These are phyloP conservation scores for Setomelanomma holmii DNA, from an alignment of 2,329 filamentous ascomycete genomes.

Conservation along the genomic window DNA sequence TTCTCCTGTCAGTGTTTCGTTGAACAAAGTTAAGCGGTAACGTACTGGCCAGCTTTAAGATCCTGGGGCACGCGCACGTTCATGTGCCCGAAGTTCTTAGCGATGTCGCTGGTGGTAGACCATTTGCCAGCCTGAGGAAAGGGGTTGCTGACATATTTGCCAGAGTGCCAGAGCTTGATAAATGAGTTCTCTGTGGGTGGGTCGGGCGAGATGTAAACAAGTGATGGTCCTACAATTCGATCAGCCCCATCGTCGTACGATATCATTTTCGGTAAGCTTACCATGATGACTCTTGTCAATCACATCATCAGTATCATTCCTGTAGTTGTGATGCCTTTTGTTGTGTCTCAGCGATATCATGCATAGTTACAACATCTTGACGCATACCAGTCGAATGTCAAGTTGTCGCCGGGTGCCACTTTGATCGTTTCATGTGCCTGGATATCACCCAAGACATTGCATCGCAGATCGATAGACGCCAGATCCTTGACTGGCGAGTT, in stretches of 20 bases:
- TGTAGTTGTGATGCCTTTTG: constrained; percentile 45
- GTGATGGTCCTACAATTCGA: constrained; percentile 35
- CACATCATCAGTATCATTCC: constrained; percentile 45
- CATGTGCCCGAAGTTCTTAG: constrained; percentile 33
- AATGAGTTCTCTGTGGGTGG: constrained; percentile 48
- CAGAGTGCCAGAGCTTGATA: constrained; percentile 51
- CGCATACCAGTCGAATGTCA: constrained; percentile 48
- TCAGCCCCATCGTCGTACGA: not conserved
- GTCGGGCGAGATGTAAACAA: constrained; percentile 52
- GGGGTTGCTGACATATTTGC: constrained; percentile 41
- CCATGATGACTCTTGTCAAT: constrained; percentile 36
- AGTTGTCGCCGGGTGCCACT: constrained; percentile 45
- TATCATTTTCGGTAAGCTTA: not conserved
- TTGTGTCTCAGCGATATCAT: not conserved
- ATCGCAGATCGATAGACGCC: constrained; percentile 47
- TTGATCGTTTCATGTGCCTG: constrained; percentile 46
- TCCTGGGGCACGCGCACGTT: constrained; percentile 42
- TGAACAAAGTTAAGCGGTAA: not conserved
- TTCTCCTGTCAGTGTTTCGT: not conserved
- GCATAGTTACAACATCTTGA: not conserved
- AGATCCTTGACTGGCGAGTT: constrained; percentile 52
- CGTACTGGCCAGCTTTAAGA: constrained; percentile 47
- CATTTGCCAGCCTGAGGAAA: constrained; percentile 46
- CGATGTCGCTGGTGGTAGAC: constrained; percentile 37
- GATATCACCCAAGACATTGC: constrained; percentile 51